Percentiles rank a stretch among this genome's conserved stretches.
phyloP scores from a whole-genome alignment of 208 protist species.

The Trypanosoma rangeli region DNA sequence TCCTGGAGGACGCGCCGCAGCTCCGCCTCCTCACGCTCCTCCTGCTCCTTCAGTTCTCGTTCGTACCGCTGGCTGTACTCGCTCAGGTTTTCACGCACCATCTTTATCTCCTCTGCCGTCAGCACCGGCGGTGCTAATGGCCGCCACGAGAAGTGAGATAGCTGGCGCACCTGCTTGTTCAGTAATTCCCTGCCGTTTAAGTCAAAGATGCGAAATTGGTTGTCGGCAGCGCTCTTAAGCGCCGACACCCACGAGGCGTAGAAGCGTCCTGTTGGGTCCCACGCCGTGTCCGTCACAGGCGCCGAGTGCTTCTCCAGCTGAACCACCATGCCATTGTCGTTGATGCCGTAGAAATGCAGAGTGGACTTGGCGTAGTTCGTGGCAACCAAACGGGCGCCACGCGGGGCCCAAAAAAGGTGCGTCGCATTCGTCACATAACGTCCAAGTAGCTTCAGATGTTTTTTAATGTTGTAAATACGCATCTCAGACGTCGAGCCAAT shows the following conservation, averaged over 20 bases:
- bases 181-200: constrained; percentile 73
- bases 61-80: constrained; percentile 74
- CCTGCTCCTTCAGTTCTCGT: constrained; percentile 37
- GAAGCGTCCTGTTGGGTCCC: constrained; percentile 91
- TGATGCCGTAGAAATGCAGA: constrained; percentile 80
- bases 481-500: constrained; percentile 65
- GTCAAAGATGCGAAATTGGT: constrained; percentile 88
- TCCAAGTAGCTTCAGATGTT: constrained; percentile 70
- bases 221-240: constrained; percentile 46
- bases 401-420: constrained; percentile 84
- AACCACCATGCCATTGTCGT: constrained; percentile 61
- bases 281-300: constrained; percentile 75
- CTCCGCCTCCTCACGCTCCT: constrained; percentile 42
- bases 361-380: constrained; percentile 85
- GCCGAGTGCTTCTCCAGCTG: constrained; percentile 64
- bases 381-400: constrained; percentile 62
- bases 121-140: constrained; percentile 78
- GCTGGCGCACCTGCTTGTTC: constrained; percentile 53
- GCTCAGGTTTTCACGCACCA: constrained; percentile 54
- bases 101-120: constrained; percentile 46
- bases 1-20: constrained; percentile 45
- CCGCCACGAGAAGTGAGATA: constrained; percentile 90
- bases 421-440: constrained; percentile 61
- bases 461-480: constrained; percentile 79
- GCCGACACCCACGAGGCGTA: constrained; percentile 83